These are phyloP conservation scores for Diaporthe vexans DNA, from an alignment of 2,329 filamentous ascomycete species.

Conservation along the genomic window DNA sequence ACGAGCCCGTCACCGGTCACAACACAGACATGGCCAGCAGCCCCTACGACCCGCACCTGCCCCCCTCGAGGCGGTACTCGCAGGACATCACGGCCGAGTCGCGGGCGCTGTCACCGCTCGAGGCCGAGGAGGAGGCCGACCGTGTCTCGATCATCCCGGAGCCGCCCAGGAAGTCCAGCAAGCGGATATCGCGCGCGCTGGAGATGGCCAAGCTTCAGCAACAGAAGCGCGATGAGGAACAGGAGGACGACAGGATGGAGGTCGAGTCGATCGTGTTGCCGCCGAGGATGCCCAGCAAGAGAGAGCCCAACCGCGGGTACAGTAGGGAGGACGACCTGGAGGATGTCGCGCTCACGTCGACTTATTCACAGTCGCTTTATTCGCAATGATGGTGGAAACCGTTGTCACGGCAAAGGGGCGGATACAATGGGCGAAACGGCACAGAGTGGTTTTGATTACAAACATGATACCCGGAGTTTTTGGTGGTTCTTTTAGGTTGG, in stretches of 20 bases:
- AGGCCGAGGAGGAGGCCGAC: conserved; percentile 35
- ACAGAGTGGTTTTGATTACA: neutral
- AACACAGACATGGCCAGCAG: neutral
- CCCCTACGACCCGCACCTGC: neutral
- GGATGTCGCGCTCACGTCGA: conserved; percentile 35
- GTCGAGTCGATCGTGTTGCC: conserved; percentile 39
- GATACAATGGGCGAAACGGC: neutral
- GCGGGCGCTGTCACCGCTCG: conserved; percentile 33
- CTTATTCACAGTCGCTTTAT: conserved; percentile 40
- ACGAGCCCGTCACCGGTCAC: conserved; percentile 20
- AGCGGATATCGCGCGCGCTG: conserved; percentile 33
- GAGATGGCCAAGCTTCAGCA: conserved; percentile 18
- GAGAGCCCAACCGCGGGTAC: conserved; percentile 11
- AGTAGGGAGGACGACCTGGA: conserved; percentile 32
- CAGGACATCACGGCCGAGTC: conserved; percentile 40
- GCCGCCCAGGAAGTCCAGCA: conserved; percentile 33
- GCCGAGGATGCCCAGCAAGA: conserved; percentile 39
- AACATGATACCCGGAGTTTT: conserved; percentile 40
- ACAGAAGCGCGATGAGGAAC: conserved; percentile 6
- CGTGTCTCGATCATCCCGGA: conserved; percentile 33
- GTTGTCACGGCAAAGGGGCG: neutral
- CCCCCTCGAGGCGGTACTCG: conserved; percentile 19
- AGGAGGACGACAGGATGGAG: conserved; percentile 33
- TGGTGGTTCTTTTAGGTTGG: neutral
- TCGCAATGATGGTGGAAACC: conserved; percentile 23